These are phyloP conservation scores for Trichosporon sp. DNA, from an alignment of 1,284 basidiomycete species.

Conservation along the genomic window DNA sequence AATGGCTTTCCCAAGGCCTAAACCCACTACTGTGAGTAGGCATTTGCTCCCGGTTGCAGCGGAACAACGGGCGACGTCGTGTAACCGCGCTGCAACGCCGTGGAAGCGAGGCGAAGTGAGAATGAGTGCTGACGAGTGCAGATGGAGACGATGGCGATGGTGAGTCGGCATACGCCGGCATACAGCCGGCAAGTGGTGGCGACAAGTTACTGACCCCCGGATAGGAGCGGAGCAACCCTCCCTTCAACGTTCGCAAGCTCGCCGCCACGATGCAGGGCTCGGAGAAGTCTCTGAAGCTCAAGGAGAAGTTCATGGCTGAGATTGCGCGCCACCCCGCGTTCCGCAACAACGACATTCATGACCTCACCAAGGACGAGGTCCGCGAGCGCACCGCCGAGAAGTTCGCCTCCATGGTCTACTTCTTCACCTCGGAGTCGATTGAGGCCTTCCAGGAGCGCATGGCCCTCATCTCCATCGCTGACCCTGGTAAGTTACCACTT, in stretches of 20 bases:
- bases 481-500: conserved; percentile 46
- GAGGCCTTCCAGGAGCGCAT: conserved; percentile 55
- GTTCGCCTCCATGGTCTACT: conserved; percentile 52
- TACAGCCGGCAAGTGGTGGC: neutral
- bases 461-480: conserved; percentile 51
- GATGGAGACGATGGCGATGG: conserved; percentile 49
- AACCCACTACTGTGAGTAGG: conserved; percentile 47
- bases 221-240: conserved; percentile 53
- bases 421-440: conserved; percentile 51
- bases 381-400: conserved; percentile 54
- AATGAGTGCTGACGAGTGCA: conserved; percentile 19
- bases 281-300: conserved; percentile 43
- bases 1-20: conserved; percentile 48
- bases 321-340: conserved; percentile 55
- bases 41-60: neutral
- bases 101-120: neutral
- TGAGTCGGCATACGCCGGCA: conserved; percentile 20
- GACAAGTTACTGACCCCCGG: neutral
- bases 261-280: conserved; percentile 48
- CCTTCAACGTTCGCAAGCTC: conserved; percentile 53
- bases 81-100: neutral
- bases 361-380: conserved; percentile 56
- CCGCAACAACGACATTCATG: conserved; percentile 56
- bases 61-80: neutral
- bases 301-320: conserved; percentile 55